phyloP scores from a whole-genome alignment of 108 stramenopile species.

The Fragilaria radians region DNA sequence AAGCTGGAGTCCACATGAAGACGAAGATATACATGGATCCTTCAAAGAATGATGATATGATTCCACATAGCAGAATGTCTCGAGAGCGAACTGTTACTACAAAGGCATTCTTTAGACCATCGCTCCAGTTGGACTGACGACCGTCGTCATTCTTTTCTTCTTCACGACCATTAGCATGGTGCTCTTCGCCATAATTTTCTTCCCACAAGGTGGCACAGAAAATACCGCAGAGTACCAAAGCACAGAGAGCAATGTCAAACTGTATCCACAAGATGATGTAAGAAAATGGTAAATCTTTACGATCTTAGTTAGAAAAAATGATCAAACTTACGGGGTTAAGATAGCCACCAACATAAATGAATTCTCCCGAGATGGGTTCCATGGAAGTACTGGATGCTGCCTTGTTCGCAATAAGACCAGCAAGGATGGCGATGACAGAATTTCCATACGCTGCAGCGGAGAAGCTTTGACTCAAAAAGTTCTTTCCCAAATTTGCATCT shows the following conservation, averaged over 20 bases:
- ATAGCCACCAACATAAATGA: conserved; percentile 72
- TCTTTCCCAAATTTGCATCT: conserved; percentile 54
- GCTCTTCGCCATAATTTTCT: conserved; percentile 89
- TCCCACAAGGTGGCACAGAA: conserved; percentile 78
- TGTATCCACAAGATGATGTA: too few species aligned
- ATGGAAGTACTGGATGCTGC: conserved; percentile 33
- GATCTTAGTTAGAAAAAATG: too few species aligned
- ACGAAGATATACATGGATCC: conserved; percentile 92
- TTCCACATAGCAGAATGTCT: conserved; percentile 74
- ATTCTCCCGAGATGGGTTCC: conserved; percentile 22
- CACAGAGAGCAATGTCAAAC: conserved; percentile 84
- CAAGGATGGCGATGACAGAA: conserved; percentile 87
- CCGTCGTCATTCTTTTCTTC: conserved; percentile 2
- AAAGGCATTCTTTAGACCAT: conserved; percentile 53
- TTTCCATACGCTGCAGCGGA: conserved; percentile 86
- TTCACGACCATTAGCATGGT: conserved; percentile 9
- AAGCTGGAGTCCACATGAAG: conserved; percentile 95
- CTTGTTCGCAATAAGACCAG: conserved; percentile 87
- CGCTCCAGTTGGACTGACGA: conserved; percentile 25
- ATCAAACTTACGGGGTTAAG: conserved; percentile 51
- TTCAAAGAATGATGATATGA: conserved; percentile 90
- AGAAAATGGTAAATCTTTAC: too few species aligned
- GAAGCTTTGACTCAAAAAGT: conserved; percentile 78
- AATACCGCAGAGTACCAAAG: conserved; percentile 67
- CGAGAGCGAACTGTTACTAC: conserved; percentile 44